Base-by-base conservation (phyloP, 352 stramenopile genomes). In the Pythium phragmitis region DNA sequence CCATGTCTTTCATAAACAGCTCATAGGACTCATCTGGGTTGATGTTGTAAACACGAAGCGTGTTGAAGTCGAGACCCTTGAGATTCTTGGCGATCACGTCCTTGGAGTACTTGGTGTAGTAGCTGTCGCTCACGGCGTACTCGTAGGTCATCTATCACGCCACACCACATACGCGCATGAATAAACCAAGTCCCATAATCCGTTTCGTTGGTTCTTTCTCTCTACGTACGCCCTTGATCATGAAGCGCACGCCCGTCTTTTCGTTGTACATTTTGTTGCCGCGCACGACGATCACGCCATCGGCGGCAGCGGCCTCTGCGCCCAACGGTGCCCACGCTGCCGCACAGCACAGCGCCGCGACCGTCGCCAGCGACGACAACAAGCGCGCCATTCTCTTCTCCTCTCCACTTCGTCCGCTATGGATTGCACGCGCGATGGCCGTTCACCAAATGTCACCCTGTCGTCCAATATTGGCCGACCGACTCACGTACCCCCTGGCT, bases 191-290 rank as follows among this genome's bases (percentile, higher is more conserved):
- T 28, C 7, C 33, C 48, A 55, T 41, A 39, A 41, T 13, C 34
- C 50, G 45, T 16, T 26, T 37, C 23, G 23, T 19, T 46, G 2
- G n/a, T 1, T 14, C 17, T 49, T 19, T 48, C 39, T 34, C 28
- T 43, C 1, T 9, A 63, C 83, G 71, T 71, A 93, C 83, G 52
- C 86, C 86, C 70, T 92, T 90, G 59, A 95, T 91, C 72, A 94
- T 86, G 65, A 96, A 96, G 43, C 87, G 87, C 62, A 93, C 82
- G 67, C 80, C 79, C 13, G 85, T 82, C 19, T 89, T 89, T 33
- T 71, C 69, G 63, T 96, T 89, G 73, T 91, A 96, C 71, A 96
- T 82, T 63, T 96, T 93, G 81, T 92, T 93, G 53, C 87, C 87
- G 49, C 85, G 85, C 63, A 96, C 61, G 54, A 95, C 57, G 46